Evolutionary conservation across 2,329 filamentous ascomycete species (phyloP).

Genomic region (Trichoderma breve): DNA sequence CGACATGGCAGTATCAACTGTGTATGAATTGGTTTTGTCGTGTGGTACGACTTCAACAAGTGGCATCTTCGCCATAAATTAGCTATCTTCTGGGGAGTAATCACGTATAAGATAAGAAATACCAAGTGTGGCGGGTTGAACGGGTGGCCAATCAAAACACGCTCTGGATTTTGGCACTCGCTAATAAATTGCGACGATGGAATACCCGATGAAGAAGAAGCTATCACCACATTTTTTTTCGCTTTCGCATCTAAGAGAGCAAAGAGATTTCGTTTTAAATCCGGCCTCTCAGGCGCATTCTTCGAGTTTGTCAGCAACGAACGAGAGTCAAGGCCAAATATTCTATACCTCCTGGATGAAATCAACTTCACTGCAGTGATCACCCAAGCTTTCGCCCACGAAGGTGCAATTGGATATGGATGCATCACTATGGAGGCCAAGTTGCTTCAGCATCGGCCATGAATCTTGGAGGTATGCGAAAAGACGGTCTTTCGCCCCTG

Average conservation of each 20-base stretch:
- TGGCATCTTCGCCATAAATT: neutral
- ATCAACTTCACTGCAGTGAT: neutral
- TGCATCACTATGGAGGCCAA: neutral
- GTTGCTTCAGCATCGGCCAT: neutral
- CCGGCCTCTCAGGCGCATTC: neutral
- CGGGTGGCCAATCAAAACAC: neutral
- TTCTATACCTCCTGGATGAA: neutral
- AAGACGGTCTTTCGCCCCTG: neutral
- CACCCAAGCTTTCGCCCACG: neutral
- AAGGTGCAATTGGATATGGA: neutral
- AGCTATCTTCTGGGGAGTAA: neutral
- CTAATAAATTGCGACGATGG: neutral
- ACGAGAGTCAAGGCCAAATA: neutral
- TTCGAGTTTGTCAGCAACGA: neutral
- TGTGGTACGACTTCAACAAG: neutral
- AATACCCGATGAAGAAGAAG: neutral
- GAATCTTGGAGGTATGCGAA: neutral
- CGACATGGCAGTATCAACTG: neutral
- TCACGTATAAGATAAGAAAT: neutral
- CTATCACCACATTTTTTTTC: neutral
- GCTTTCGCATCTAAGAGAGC: neutral
- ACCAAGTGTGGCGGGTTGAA: neutral
- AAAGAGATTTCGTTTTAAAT: neutral
- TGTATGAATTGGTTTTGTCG: neutral
- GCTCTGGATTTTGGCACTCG: neutral